Conservation (phyloP, 768 basidiomycete genomes). For the Russula vinacea region DNA sequence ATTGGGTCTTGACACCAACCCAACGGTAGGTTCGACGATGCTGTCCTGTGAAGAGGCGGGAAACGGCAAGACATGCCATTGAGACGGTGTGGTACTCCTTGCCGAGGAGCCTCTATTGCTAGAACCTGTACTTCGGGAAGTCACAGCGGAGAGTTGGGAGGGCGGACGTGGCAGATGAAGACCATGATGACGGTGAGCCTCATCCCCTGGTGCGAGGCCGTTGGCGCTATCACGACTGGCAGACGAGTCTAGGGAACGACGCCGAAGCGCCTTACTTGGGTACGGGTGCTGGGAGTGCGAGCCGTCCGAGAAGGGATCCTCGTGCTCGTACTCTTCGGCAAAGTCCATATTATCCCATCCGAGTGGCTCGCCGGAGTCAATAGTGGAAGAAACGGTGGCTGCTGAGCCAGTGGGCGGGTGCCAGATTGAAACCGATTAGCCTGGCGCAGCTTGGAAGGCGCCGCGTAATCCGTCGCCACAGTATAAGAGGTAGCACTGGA, state of each 20-base stretch:
- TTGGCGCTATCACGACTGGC: background rate
- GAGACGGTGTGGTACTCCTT: background rate
- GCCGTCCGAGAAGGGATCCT: slow-evolving; percentile 37
- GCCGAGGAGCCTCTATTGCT: slow-evolving; percentile 3
- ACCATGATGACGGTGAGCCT: background rate
- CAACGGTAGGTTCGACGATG: slow-evolving; percentile 1
- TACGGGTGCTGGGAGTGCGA: slow-evolving; percentile 16
- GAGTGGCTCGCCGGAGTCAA: slow-evolving; percentile 37
- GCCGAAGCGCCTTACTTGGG: slow-evolving; percentile 13
- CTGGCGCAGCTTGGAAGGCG: slow-evolving; percentile 15
- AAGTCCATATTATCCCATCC: slow-evolving; percentile 30
- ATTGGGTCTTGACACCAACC: slow-evolving; percentile 16
- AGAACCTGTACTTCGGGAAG: slow-evolving; percentile 9
- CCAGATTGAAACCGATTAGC: background rate
- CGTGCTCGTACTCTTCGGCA: slow-evolving; percentile 25
- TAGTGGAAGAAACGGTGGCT: slow-evolving; percentile 32
- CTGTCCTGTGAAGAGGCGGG: slow-evolving; percentile 16
- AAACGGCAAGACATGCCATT: slow-evolving; percentile 3
- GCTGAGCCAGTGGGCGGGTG: slow-evolving; percentile 1
- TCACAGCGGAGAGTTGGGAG: slow-evolving; percentile 16
- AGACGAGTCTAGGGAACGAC: slow-evolving; percentile 16
- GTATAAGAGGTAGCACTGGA: slow-evolving; percentile 19
- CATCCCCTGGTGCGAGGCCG: background rate
- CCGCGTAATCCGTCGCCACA: slow-evolving; percentile 24
- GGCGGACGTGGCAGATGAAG: slow-evolving; percentile 10